These are phyloP conservation scores for Coemansia biformis DNA, from an alignment of 192 early-diverging fungal species.

Conservation along the genomic window DNA sequence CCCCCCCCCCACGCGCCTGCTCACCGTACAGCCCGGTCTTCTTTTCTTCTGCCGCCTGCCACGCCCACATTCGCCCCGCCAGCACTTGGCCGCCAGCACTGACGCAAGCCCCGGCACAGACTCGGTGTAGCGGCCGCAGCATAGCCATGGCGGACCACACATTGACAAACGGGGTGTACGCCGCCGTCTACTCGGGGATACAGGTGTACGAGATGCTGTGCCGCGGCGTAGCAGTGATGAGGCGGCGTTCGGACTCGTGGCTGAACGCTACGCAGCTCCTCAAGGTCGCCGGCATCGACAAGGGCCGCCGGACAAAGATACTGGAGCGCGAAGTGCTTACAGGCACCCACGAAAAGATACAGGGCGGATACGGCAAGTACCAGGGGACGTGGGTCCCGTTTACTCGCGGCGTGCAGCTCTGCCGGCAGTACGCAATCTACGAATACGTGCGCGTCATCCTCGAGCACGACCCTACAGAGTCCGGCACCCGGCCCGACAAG, in stretches of 20 bases:
- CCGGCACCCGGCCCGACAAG: conserved; percentile 45
- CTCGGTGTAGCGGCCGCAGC: background rate
- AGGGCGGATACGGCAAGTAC: conserved; percentile 98
- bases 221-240: conserved; percentile 70
- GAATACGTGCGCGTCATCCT: conserved; percentile 69
- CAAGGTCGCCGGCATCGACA: conserved; percentile 94
- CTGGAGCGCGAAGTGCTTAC: conserved; percentile 87
- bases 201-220: conserved; percentile 94
- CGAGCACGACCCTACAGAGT: conserved; percentile 65
- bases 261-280: conserved; percentile 98
- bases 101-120: background rate
- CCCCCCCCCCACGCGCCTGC: too few relatives aligned
- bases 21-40: too few relatives aligned
- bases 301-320: conserved; percentile 86
- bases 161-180: conserved; percentile 56
- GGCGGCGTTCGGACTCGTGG: conserved; percentile 77
- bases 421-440: conserved; percentile 74
- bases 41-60: too few relatives aligned
- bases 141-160: conserved; percentile 16
- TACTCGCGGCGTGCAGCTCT: conserved; percentile 72
- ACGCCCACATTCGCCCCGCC: too few relatives aligned
- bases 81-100: too few relatives aligned
- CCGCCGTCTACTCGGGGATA: conserved; percentile 88
- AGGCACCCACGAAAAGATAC: conserved; percentile 90
- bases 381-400: conserved; percentile 94